Evolutionary conservation across 352 stramenopile species (phyloP), one percentile per base, ranked within the genome.

Genomic region (Phytopythium vexans): DNA sequence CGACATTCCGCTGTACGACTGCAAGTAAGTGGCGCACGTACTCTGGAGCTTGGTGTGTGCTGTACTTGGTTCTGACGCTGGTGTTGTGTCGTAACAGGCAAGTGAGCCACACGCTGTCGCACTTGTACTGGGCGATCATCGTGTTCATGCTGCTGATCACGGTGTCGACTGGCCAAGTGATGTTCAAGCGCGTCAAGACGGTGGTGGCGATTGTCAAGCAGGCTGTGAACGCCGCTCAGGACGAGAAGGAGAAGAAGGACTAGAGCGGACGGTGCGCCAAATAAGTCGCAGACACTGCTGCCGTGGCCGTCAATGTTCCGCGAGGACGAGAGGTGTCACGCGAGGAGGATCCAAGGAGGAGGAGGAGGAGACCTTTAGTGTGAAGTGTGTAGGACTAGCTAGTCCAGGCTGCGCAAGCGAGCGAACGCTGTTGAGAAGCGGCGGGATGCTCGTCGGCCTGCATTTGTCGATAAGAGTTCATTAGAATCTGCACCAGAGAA

Each of bases 131-230:
- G 84, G 84, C 84, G 27, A 74, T 94, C 60, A 89, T 92, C 45
- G 80, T 91, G 48, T 94, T 92, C 60, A 94, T 92, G 84, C 72
- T 89, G 51, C 63, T 92, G 41, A 89, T 94, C 64, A 88, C 81
- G 61, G 74, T 77, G 58, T 90, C 81, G 4, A 92, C 84, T 10
- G 84, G 81, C 39, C 82, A 89, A 57, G 78, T 91, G n/a, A 91
- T 94, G 79, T 84, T 90, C 64, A 84, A 87, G 60, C 78, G 82
- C 33, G 69, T 93, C 52, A 86, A 82, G 64, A 86, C 81, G 9
- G 82, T 93, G 37, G 56, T 89, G 45, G 73, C 74, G 39, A 82
- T 93, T 42, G 56, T 88, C 34, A 85, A 86, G 58, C 74, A 76
- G 14, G 79, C 78, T 1, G 68, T 90, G 37, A 68, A 86, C 38